Evolutionary conservation across 2,329 filamentous ascomycete species (phyloP).

Genomic region (Leptographium radiaticola): DNA sequence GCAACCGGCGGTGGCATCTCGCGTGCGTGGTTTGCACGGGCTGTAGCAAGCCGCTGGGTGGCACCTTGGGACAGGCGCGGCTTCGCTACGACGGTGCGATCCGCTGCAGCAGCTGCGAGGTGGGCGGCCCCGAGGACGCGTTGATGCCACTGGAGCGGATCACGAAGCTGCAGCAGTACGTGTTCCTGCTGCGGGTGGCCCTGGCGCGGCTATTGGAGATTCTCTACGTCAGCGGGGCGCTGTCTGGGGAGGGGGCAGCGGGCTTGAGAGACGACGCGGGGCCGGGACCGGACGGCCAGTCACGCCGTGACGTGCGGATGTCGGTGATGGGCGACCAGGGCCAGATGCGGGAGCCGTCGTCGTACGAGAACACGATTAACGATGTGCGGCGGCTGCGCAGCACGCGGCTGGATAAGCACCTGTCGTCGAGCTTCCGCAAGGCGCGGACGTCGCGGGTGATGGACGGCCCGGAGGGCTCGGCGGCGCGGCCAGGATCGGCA

Average conservation of each 20-base stretch:
- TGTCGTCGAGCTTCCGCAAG: slow-evolving; percentile 86
- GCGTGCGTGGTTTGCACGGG: slow-evolving; percentile 67
- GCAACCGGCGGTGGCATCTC: slow-evolving; percentile 71
- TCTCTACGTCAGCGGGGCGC: slow-evolving; percentile 66
- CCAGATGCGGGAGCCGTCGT: slow-evolving; percentile 57
- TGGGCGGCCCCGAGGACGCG: slow-evolving; percentile 37
- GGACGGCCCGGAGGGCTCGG: slow-evolving; percentile 64
- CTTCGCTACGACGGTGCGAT: slow-evolving; percentile 57
- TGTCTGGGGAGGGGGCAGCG: slow-evolving; percentile 42
- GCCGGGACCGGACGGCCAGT: slow-evolving; percentile 40
- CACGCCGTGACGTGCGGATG: slow-evolving; percentile 44
- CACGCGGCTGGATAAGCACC: slow-evolving; percentile 83
- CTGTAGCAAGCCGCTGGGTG: slow-evolving; percentile 51
- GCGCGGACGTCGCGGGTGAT: slow-evolving; percentile 86
- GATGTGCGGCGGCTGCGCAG: slow-evolving; percentile 87
- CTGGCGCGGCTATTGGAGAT: slow-evolving; percentile 81
- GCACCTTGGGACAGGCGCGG: slow-evolving; percentile 53
- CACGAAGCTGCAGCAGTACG: slow-evolving; percentile 83
- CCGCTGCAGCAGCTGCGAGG: slow-evolving; percentile 57
- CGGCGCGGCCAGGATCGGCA: slow-evolving; percentile 56
- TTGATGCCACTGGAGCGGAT: slow-evolving; percentile 54
- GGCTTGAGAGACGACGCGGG: neutral
- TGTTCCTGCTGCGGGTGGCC: slow-evolving; percentile 84
- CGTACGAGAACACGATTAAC: slow-evolving; percentile 90
- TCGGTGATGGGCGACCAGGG: slow-evolving; percentile 30